These are phyloP conservation scores for Pichia sp. DNA, from an alignment of 1,139 yeast genomes.

Conservation along the genomic window DNA sequence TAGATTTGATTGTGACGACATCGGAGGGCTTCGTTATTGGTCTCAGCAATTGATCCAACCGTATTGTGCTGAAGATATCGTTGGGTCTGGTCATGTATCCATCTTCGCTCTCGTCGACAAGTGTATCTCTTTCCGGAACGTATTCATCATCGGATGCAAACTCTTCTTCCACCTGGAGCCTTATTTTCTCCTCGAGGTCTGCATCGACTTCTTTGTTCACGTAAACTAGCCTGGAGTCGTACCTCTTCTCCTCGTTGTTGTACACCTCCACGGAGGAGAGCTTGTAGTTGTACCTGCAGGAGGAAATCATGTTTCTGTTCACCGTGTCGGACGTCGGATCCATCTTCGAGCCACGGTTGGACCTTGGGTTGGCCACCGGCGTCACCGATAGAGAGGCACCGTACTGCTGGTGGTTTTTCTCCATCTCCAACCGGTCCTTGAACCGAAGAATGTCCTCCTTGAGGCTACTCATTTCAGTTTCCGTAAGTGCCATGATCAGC, in stretches of 20 bases:
- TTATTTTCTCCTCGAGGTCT: constrained; percentile 25
- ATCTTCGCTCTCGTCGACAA: constrained; percentile 37
- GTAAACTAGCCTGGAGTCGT: constrained; percentile 12
- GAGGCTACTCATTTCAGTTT: constrained; percentile 10
- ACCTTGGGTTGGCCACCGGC: constrained; percentile 6
- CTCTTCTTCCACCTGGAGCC: constrained; percentile 28
- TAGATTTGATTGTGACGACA: constrained; percentile 64
- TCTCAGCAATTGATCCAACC: constrained; percentile 54
- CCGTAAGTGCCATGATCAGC: constrained; percentile 6
- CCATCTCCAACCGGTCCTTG: constrained; percentile 21
- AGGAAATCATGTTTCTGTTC: constrained; percentile 32
- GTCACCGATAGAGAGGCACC: neutral
- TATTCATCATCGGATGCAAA: constrained; percentile 27
- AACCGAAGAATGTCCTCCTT: constrained; percentile 25
- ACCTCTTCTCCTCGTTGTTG: constrained; percentile 19
- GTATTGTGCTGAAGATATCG: constrained; percentile 26
- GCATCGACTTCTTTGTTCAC: constrained; percentile 18
- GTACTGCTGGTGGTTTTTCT: constrained; percentile 10
- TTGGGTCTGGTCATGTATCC: constrained; percentile 26
- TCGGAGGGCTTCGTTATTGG: constrained; percentile 84
- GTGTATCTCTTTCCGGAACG: constrained; percentile 21
- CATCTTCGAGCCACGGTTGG: constrained; percentile 61
- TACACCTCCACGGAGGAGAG: constrained; percentile 30
- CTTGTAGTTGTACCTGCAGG: constrained; percentile 23
- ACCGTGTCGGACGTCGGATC: constrained; percentile 37